Percentiles rank a stretch among this genome's conserved stretches.
Evolutionary conservation across 805 yeast species (phyloP).

Genomic region (Lachancea lanzarotensis): DNA sequence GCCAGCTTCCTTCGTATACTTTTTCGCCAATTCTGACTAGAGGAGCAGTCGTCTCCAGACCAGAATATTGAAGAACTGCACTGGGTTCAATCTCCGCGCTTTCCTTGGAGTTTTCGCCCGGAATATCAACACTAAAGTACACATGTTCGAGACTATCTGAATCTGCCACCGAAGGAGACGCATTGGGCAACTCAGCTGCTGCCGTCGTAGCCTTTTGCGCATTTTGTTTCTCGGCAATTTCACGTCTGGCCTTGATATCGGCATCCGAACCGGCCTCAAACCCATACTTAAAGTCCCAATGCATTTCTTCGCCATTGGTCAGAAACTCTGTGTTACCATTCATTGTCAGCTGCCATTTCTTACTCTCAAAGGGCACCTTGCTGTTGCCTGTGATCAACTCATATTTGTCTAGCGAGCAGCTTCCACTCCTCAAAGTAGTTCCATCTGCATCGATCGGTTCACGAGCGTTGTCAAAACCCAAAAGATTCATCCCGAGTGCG

Average conservation of each 20-base stretch:
- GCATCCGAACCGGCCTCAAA: conserved; percentile 89
- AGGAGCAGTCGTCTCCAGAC: conserved; percentile 49
- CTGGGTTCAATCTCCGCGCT: conserved; percentile 32
- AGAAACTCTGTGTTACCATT: conserved; percentile 74
- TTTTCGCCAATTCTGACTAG: conserved; percentile 50
- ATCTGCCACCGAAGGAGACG: conserved; percentile 17
- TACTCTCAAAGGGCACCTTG: conserved; percentile 21
- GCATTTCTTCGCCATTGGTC: conserved; percentile 81
- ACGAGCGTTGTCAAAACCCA: conserved; percentile 45
- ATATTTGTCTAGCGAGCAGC: conserved; percentile 76
- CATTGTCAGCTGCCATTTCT: conserved; percentile 53
- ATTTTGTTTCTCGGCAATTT: conserved; percentile 15
- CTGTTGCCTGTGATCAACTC: conserved; percentile 19
- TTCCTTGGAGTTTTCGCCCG: conserved; percentile 32
- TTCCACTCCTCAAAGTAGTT: conserved; percentile 59
- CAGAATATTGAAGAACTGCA: conserved; percentile 47
- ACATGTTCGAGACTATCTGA: conserved; percentile 40
- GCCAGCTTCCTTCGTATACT: conserved; percentile 72
- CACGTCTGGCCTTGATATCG: conserved; percentile 56
- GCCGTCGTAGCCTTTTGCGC: conserved; percentile 2
- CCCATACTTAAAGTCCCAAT: conserved; percentile 75
- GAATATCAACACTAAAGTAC: conserved; percentile 49
- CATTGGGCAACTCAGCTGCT: conserved; percentile 6
- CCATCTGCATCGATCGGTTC: conserved; percentile 46
- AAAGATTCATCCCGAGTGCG: conserved; percentile 72